A percentile compares a stretch with the other conserved stretches of the same genome.
Evolutionary conservation across 2,329 filamentous ascomycete species (phyloP).

Genomic region (Fusarium kyushuense): DNA sequence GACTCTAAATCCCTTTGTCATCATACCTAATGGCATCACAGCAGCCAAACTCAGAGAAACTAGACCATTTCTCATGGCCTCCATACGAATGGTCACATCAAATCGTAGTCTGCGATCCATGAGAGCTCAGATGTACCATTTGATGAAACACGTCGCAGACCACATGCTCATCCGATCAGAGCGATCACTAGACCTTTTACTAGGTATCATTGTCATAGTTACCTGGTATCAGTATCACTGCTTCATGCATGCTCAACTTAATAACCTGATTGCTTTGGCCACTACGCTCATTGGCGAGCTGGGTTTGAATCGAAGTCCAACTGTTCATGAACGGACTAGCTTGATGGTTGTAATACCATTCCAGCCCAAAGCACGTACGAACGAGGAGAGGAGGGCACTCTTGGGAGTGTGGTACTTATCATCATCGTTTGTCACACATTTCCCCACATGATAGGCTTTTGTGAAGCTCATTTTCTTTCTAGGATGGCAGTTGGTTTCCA

Average conservation of each 20-base stretch:
- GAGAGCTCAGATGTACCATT: constrained; percentile 62
- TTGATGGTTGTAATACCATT: constrained; percentile 58
- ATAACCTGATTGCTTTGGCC: constrained; percentile 63
- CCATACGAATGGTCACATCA: constrained; percentile 64
- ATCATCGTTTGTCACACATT: constrained; percentile 58
- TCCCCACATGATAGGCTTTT: accelerated
- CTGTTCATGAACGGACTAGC: constrained; percentile 57
- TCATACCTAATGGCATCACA: constrained; percentile 54
- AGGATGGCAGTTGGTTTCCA: constrained; percentile 59
- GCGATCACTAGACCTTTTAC: constrained; percentile 62
- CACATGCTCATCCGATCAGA: constrained; percentile 63
- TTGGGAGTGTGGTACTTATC: constrained; percentile 67
- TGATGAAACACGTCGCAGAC: constrained; percentile 61
- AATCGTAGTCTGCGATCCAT: constrained; percentile 61
- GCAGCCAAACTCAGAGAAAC: constrained; percentile 54
- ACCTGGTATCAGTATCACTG: constrained; percentile 68
- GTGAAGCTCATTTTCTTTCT: constrained; percentile 11
- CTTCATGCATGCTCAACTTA: constrained; percentile 64
- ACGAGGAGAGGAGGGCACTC: constrained; percentile 65
- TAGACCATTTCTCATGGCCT: constrained; percentile 62
- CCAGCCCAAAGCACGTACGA: constrained; percentile 55
- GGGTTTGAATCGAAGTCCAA: constrained; percentile 58
- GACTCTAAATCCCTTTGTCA: constrained; percentile 61
- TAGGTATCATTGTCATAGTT: constrained; percentile 62
- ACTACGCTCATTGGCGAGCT: constrained; percentile 61